Evolutionary conservation across 192 early-diverging fungal species (phyloP), one percentile per base, ranked within the genome.

Genomic region (Allomyces arbusculus): DNA sequence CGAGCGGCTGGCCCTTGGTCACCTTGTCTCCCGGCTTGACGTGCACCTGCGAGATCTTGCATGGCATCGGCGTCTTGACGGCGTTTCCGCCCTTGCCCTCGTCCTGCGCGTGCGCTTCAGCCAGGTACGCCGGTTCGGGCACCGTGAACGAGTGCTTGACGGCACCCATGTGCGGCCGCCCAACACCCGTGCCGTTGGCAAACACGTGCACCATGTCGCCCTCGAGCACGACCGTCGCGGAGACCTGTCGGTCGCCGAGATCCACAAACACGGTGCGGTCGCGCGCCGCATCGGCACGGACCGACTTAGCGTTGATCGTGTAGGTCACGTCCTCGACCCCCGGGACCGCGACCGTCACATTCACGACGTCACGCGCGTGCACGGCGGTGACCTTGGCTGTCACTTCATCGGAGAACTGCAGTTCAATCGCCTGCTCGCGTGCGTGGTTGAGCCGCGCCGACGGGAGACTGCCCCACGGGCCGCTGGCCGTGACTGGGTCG

Each of bases 11-110:
- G 45, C 87, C 91, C 73, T 91, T 89, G 62, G 82, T 80, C 11
- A 97, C 88, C 44, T 77, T 77, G 33, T 89, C 83, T 19, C 92
- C 94, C 23, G 82, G 72, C 65, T 84, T 77, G 3, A 89, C 82
- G 61, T 81, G 71, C 1, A 95, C 82, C 73, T 87, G 87, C 23
- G 91, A 88, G 66, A 97, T 94, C 78, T 91, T 92, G 82, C 94
- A 95, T 19, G 94, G 92, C 94, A 97, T 97, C 14, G 94, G 94
- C 20, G 94, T 87, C 61, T 82, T 85, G 28, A 97, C 81, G 19
- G 82, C 80, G 19, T 83, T 87, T 2, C 80, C 79, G 6, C 70
- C 68, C 24, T 70, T 71, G 5, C 72, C 77, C 10, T 70, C 73
- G 55, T 75, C 50, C 50, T 14, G 16, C 16, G 50, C 50, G 16